Conservation (phyloP, 306 rosid genomes). For the Leucaena leucocephala region DNA sequence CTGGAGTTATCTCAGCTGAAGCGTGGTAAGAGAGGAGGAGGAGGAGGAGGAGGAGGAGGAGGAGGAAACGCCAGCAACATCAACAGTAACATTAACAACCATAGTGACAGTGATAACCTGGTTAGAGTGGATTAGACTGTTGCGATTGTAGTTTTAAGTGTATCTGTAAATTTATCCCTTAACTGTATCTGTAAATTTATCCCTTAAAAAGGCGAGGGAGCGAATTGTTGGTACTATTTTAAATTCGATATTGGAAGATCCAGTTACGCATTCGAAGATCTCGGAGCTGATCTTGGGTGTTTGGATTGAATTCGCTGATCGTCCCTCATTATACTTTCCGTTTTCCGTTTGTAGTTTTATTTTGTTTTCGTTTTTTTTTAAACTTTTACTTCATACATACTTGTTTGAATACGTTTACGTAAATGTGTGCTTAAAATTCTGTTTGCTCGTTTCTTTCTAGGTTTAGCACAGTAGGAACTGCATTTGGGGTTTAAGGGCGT, state of each 20-base stretch:
- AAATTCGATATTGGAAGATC: constrained; percentile 59
- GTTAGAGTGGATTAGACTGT: constrained; percentile 44
- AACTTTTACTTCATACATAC: constrained; percentile 38
- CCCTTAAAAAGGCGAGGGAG: constrained; percentile 31
- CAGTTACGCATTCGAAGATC: constrained; percentile 66
- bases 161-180: constrained; percentile 37
- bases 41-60: constrained; percentile 39
- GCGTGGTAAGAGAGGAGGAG: constrained; percentile 60
- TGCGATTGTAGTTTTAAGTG: constrained; percentile 32
- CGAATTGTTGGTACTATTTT: constrained; percentile 66
- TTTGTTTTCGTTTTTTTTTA: background rate
- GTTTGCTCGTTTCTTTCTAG: constrained; percentile 33
- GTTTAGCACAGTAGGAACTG: constrained; percentile 40
- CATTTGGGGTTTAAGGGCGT: constrained; percentile 51
- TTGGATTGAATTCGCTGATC: constrained; percentile 50
- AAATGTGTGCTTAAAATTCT: constrained; percentile 33
- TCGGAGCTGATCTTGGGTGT: constrained; percentile 40
- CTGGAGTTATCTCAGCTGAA: constrained; percentile 88
- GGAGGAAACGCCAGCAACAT: constrained; percentile 59
- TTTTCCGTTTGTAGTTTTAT: constrained; percentile 11
- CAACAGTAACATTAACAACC: constrained; percentile 53
- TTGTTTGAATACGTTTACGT: constrained; percentile 25
- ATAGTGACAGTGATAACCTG: constrained; percentile 75
- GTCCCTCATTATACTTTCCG: constrained; percentile 45
- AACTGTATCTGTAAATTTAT: constrained; percentile 3